Evolutionary conservation across 345 rosid species (phyloP).

Genomic region (Laguncularia racemosa): DNA sequence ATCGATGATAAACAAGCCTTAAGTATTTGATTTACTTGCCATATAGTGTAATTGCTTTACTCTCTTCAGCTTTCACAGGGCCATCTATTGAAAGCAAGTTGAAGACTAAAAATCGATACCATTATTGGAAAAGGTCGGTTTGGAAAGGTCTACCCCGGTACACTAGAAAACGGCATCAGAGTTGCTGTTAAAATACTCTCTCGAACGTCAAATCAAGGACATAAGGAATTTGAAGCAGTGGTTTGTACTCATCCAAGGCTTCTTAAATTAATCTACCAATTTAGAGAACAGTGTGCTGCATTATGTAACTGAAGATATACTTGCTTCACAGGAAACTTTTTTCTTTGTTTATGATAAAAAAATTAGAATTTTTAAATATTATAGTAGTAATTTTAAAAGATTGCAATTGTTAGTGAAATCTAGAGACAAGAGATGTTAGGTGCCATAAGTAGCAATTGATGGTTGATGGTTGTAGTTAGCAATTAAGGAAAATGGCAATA

Average conservation of each 20-base stretch:
- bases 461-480: too few species aligned
- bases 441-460: too few species aligned
- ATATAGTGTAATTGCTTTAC: too few species aligned
- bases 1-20: too few species aligned
- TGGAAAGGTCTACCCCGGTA: conserved; percentile 45
- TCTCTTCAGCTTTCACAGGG: too few species aligned
- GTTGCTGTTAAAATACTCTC: conserved; percentile 52
- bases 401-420: neutral
- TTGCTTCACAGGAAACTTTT: too few species aligned
- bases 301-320: too few species aligned
- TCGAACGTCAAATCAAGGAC: conserved; percentile 33
- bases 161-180: conserved; percentile 12
- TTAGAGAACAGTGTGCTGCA: too few species aligned
- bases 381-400: conserved; percentile 14
- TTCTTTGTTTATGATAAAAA: conserved; percentile 1
- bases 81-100: neutral
- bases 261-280: too few species aligned
- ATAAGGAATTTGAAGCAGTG: conserved; percentile 37
- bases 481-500: too few species aligned
- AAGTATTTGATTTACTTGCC: too few species aligned
- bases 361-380: conserved; percentile 6
- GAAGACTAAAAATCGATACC: conserved; percentile 19
- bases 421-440: neutral
- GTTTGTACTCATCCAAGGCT: conserved; percentile 10
- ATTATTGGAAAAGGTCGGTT: conserved; percentile 46